Conservation (phyloP, 257 asterid genomes). For the Coffea eugenioides region DNA sequence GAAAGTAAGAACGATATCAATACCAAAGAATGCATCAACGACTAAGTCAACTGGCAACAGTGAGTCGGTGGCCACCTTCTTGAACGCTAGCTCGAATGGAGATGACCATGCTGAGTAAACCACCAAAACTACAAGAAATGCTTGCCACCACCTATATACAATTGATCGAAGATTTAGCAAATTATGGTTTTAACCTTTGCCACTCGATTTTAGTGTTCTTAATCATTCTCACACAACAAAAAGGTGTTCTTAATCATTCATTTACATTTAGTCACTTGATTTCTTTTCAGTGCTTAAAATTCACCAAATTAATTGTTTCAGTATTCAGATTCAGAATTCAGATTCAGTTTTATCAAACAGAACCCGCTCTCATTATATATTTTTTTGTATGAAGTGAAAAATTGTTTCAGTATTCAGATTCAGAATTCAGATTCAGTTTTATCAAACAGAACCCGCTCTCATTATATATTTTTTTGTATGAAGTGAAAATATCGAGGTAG, state of each 20-base stretch:
- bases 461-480: no score
- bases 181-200: not conserved
- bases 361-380: no score
- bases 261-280: no score
- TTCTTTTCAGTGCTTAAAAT: no score
- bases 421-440: no score
- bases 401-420: no score
- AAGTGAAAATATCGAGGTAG: no score
- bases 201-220: not conserved
- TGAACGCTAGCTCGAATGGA: slow-evolving; percentile 87
- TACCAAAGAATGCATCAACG: slow-evolving; percentile 70
- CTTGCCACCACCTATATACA: slow-evolving; percentile 70
- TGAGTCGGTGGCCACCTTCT: slow-evolving; percentile 50
- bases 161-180: not conserved
- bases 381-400: no score
- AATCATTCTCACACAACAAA: not conserved
- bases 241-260: not conserved
- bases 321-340: no score
- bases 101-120: slow-evolving; percentile 96
- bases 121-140: slow-evolving; percentile 76
- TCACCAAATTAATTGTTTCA: no score
- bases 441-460: no score
- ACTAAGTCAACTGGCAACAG: slow-evolving; percentile 71
- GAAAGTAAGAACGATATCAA: slow-evolving; percentile 77
- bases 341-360: no score